Base-by-base conservation (phyloP, 768 basidiomycete species). In the Suillus decipiens region DNA sequence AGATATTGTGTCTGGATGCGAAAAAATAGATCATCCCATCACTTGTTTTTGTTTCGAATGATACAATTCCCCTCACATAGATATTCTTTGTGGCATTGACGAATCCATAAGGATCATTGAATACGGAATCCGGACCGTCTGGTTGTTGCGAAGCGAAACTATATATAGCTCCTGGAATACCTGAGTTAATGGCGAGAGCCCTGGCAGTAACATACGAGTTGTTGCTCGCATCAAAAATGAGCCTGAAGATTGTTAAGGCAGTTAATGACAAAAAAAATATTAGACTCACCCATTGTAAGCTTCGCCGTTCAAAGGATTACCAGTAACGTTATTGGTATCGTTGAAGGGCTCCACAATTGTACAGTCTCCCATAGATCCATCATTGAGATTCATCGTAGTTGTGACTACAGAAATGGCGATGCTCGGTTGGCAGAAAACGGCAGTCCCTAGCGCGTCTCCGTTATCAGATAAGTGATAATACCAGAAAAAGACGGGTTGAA, bases 401-500 rank as follows among this genome's bases (percentile, higher is more conserved):
- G 66, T 67, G 28, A 88, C 80, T 61, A 79, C 70, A 64, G 77
- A 81, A 1, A 79, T 70, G 5, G 73, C 64, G 54, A 90, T 81
- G 2, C 71, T 76, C 4, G 89, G 88, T 12, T 72, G 66, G 68
- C 89, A 90, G 65, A 89, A 88, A 8, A 89, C 79, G 3, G 80
- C 79, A 59, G 79, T 77, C 1, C 80, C 82, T 63, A 85, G 76
- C 14, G 76, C 71, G 28, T 64, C 74, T 19, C 72, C 67, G 55
- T 70, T 67, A 19, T 66, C 57, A 37, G 65, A 66, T 7, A 61
- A 62, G 60, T 82, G 77, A 70, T 80, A 88, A 70, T 72, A 89
- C 88, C 88, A 90, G 68, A 89, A 90, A 76, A 89, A 81, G 48
- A 89, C 86, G 9, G 89, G 86, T 41, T 79, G 81, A 63, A 80